Conservation (phyloP, 257 asterid species). For the Lantana camara region DNA sequence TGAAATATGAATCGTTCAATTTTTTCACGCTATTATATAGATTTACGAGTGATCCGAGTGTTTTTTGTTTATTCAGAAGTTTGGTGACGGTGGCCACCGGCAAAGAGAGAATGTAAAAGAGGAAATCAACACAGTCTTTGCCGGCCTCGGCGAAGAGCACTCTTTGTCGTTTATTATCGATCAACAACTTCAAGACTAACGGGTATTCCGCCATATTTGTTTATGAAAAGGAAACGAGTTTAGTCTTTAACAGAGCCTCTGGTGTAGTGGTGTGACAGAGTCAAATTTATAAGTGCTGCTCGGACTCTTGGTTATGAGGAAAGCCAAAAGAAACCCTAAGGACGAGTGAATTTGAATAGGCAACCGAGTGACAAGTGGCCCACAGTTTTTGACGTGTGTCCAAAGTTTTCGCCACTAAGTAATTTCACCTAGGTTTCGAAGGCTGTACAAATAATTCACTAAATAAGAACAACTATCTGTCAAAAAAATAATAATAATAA, state of each 20-base stretch:
- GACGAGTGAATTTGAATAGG: no score
- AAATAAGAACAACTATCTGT: no score
- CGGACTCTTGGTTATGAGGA: no score
- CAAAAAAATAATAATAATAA: no score
- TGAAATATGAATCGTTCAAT: slow-evolving; percentile 32
- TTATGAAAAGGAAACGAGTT: not conserved
- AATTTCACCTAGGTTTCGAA: no score
- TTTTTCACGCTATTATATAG: slow-evolving; percentile 26
- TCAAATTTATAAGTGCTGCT: no score
- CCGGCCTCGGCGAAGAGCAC: slow-evolving; percentile 44
- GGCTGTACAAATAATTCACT: no score
- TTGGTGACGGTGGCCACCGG: slow-evolving; percentile 22
- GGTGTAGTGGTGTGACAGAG: not conserved
- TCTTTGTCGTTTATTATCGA: slow-evolving; percentile 27
- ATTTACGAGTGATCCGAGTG: slow-evolving; percentile 22
- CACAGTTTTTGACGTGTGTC: no score
- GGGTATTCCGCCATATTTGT: not conserved
- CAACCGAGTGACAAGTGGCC: no score
- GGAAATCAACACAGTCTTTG: slow-evolving; percentile 39
- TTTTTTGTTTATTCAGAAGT: slow-evolving; percentile 16
- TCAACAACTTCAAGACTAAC: slow-evolving; percentile 41
- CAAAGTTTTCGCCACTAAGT: no score
- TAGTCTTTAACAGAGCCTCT: not conserved
- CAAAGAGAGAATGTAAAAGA: slow-evolving; percentile 34
- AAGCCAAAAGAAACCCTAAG: no score